Conservation (phyloP, 768 basidiomycete species). For the Rhizopogon roseolus region DNA sequence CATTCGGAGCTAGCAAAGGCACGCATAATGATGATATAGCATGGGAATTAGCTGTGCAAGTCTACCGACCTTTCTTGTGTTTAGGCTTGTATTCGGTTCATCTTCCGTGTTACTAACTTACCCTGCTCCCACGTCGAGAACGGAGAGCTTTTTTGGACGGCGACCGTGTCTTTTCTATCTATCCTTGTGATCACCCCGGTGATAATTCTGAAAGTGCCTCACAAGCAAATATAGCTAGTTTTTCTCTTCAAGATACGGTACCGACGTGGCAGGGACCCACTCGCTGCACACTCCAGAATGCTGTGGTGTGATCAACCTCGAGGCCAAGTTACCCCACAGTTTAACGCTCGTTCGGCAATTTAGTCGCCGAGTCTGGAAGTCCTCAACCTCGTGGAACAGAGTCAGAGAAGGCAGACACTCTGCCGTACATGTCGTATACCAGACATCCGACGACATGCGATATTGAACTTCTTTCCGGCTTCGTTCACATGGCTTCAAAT, state of each 20-base stretch:
- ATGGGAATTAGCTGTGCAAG: slow-evolving; percentile 8
- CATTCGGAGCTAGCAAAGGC: neutral
- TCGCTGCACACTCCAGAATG: neutral
- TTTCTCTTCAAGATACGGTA: slow-evolving; percentile 3
- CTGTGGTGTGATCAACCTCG: slow-evolving; percentile 1
- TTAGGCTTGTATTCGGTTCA: neutral
- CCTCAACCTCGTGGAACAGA: neutral
- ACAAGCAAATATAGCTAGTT: neutral
- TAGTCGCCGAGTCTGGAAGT: neutral
- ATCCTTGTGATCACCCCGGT: slow-evolving; percentile 7
- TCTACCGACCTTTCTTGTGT: slow-evolving; percentile 2
- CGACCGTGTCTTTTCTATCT: slow-evolving; percentile 4
- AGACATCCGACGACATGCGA: neutral
- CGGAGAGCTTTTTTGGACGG: slow-evolving; percentile 3
- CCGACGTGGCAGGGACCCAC: slow-evolving; percentile 9
- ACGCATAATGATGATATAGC: neutral
- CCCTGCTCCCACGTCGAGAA: slow-evolving; percentile 11
- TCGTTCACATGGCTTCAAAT: slow-evolving; percentile 1
- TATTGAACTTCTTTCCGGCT: neutral
- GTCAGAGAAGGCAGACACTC: neutral
- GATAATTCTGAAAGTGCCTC: neutral
- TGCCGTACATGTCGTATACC: slow-evolving; percentile 5
- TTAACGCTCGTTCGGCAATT: neutral
- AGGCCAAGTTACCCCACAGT: slow-evolving; percentile 6
- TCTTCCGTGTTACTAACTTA: neutral